A percentile compares a stretch with the other conserved stretches of the same genome.
phyloP scores from a whole-genome alignment of 2,329 filamentous ascomycete species.

The Colletotrichum echinochloae region DNA sequence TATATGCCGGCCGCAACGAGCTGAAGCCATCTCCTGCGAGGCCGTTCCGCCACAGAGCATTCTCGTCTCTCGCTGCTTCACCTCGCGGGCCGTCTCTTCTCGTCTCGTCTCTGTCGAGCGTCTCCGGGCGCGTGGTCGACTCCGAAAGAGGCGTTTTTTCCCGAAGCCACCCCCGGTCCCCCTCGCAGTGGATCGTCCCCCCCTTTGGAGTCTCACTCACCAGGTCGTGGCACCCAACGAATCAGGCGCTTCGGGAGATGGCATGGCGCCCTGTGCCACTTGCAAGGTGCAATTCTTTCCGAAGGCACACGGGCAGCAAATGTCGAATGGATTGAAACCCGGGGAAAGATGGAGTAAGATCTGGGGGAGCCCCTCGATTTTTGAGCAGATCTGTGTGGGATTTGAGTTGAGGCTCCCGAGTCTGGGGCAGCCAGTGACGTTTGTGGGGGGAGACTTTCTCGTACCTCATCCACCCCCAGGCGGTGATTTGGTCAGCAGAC shows the following conservation, averaged over 20 bases:
- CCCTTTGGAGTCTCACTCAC: slow-evolving; percentile 36
- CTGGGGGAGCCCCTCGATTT: slow-evolving; percentile 41
- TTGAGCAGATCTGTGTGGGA: slow-evolving; percentile 37
- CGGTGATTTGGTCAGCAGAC: slow-evolving; percentile 26
- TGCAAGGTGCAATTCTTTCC: slow-evolving; percentile 36
- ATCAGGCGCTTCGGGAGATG: slow-evolving; percentile 41
- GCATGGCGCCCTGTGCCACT: slow-evolving; percentile 34
- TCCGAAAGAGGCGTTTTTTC: slow-evolving; percentile 38
- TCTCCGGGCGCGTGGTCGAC: slow-evolving; percentile 23
- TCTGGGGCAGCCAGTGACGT: slow-evolving; percentile 29
- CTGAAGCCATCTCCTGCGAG: not conserved
- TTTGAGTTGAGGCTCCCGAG: slow-evolving; percentile 30
- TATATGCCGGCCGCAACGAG: not conserved
- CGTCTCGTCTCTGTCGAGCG: no score
- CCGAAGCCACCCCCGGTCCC: slow-evolving; percentile 25
- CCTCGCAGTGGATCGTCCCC: slow-evolving; percentile 26
- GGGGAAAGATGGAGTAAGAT: slow-evolving; percentile 41
- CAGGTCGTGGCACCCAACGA: slow-evolving; percentile 42
- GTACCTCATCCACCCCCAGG: not conserved
- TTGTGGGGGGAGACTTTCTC: slow-evolving; percentile 16
- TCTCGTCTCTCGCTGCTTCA: not conserved
- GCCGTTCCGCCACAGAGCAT: not conserved
- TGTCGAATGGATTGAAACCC: slow-evolving; percentile 36
- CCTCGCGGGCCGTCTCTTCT: slow-evolving; percentile 2
- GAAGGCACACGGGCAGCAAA: slow-evolving; percentile 28